Conservation (phyloP, 139 green algal species). For the Trebouxia sp. region DNA sequence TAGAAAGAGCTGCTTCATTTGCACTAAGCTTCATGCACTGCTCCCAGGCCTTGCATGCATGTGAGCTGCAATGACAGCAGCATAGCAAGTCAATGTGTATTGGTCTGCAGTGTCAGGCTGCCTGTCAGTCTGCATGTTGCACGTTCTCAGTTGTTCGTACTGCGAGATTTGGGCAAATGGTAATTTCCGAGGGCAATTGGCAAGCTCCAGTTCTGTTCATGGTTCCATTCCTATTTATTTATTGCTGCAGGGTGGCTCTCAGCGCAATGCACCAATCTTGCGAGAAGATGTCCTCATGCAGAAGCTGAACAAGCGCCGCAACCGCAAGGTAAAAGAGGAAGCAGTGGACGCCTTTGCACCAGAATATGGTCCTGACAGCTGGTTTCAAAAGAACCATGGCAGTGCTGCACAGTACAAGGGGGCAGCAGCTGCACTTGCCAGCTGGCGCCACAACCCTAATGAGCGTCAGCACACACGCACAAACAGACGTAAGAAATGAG, state of each 20-base stretch:
- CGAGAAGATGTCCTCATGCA: conserved; percentile 86
- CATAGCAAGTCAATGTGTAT: too few species aligned
- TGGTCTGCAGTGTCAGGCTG: too few species aligned
- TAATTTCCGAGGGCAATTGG: too few species aligned
- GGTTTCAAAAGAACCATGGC: conserved; percentile 48
- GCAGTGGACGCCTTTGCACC: conserved; percentile 72
- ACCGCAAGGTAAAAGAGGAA: conserved; percentile 34
- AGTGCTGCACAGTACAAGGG: conserved; percentile 23
- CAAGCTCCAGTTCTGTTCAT: neutral
- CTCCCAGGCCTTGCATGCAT: too few species aligned
- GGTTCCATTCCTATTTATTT: neutral
- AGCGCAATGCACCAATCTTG: conserved; percentile 75
- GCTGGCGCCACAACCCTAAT: conserved; percentile 85
- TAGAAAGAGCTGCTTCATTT: too few species aligned
- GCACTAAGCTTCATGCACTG: too few species aligned
- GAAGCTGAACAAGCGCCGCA: conserved; percentile 47
- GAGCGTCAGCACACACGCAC: conserved; percentile 71
- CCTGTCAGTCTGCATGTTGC: too few species aligned
- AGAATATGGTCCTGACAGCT: conserved; percentile 71
- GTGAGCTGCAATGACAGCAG: too few species aligned
- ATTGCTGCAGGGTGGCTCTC: conserved; percentile 59
- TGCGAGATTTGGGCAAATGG: too few species aligned
- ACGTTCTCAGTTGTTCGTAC: too few species aligned
- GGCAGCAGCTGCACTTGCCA: conserved; percentile 51
- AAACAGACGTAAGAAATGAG: conserved; percentile 58